Evolutionary conservation across 192 early-diverging fungal species (phyloP).

Genomic region (Spizellomyces punctatus): DNA sequence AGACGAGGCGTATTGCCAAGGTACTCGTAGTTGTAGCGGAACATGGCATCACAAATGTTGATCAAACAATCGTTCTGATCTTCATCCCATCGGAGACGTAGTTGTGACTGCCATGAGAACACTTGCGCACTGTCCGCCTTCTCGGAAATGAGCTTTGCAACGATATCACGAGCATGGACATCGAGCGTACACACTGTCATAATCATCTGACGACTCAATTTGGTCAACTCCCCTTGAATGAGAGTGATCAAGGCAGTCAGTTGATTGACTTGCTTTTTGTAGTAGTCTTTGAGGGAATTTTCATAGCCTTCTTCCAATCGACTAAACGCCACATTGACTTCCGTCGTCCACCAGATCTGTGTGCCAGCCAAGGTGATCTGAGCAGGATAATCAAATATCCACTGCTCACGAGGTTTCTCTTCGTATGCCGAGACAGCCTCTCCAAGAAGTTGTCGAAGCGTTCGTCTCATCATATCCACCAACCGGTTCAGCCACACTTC

Average conservation of each 20-base stretch:
- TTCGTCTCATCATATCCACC: conserved; percentile 59
- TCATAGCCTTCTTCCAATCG: conserved; percentile 70
- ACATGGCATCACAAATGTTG: conserved; percentile 69
- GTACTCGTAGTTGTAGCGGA: conserved; percentile 68
- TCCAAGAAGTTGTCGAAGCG: conserved; percentile 52
- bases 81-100: conserved; percentile 66
- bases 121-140: conserved; percentile 68
- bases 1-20: conserved; percentile 68
- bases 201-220: conserved; percentile 63
- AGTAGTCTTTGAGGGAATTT: conserved; percentile 70
- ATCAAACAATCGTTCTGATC: conserved; percentile 63
- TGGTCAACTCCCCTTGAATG: conserved; percentile 63
- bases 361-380: conserved; percentile 65
- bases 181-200: conserved; percentile 71
- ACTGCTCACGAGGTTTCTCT: conserved; percentile 72
- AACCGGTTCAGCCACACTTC: conserved; percentile 69
- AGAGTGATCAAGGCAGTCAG: conserved; percentile 61
- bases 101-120: conserved; percentile 68
- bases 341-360: conserved; percentile 73
- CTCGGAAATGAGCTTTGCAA: conserved; percentile 64
- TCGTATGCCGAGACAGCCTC: conserved; percentile 64
- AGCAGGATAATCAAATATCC: conserved; percentile 70
- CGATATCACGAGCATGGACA: conserved; percentile 70
- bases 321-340: conserved; percentile 65
- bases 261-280: conserved; percentile 72